These are phyloP conservation scores for Trematosphaeria pertusa DNA, from an alignment of 2,329 filamentous ascomycete species.

Conservation along the genomic window DNA sequence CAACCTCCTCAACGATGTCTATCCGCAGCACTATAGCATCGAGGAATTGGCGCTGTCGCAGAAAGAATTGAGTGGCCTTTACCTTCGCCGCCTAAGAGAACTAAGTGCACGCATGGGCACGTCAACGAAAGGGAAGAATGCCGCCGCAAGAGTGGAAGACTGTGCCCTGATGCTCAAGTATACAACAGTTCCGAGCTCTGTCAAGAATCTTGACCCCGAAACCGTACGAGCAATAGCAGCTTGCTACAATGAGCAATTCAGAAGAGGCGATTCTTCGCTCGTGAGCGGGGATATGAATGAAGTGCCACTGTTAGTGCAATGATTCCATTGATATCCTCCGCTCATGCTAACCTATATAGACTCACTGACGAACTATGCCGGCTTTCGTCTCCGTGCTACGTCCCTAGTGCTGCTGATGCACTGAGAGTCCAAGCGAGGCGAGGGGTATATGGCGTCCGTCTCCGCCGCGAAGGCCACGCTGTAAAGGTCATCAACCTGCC, in stretches of 20 bases:
- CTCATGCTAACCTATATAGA: background rate
- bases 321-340: too few relatives aligned
- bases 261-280: background rate
- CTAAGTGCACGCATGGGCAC: background rate
- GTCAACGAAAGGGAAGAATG: background rate
- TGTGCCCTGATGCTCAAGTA: too few relatives aligned
- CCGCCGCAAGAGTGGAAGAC: background rate
- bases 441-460: too few relatives aligned
- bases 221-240: background rate
- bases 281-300: background rate
- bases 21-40: background rate
- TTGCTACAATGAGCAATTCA: background rate
- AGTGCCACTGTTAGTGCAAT: too few relatives aligned
- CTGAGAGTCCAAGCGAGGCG: too few relatives aligned
- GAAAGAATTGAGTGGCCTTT: background rate
- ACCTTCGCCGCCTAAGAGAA: background rate
- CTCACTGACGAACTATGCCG: background rate
- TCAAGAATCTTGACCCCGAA: background rate
- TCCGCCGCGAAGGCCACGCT: too few relatives aligned
- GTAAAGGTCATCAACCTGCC: too few relatives aligned
- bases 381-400: background rate
- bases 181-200: too few relatives aligned
- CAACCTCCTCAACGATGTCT: background rate
- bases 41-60: background rate
- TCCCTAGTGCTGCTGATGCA: background rate